Conservation (phyloP, 768 basidiomycete species). For the Amanita thiersii region DNA sequence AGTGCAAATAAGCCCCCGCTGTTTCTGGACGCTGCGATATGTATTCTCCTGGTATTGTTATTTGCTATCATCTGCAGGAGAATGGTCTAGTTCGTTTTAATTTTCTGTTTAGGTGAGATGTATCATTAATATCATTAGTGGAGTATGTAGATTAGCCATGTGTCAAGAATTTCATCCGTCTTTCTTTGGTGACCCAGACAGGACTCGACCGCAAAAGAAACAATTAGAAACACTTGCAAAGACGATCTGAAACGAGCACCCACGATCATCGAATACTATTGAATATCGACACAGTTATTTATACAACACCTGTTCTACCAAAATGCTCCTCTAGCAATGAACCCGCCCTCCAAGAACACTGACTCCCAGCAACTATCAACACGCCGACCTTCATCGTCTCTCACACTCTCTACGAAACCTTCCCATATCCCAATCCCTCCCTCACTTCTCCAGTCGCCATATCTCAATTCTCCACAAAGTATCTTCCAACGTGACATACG, state of each 20-base stretch:
- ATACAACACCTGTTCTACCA: no score
- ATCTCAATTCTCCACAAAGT: conserved; percentile 42
- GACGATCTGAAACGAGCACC: conserved; percentile 4
- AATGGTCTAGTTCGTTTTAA: conserved; percentile 22
- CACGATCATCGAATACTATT: no score
- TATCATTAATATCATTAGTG: conserved; percentile 10
- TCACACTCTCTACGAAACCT: conserved; percentile 24
- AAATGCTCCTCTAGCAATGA: no score
- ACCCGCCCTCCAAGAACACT: conserved; percentile 7
- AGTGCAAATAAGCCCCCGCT: conserved; percentile 42
- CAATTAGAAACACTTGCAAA: neutral
- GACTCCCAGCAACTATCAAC: conserved; percentile 17
- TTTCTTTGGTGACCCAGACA: neutral
- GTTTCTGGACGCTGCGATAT: conserved; percentile 67
- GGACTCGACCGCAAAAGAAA: neutral
- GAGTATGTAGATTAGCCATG: conserved; percentile 1
- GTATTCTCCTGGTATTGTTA: conserved; percentile 59
- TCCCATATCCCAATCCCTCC: conserved; percentile 48
- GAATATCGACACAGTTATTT: no score
- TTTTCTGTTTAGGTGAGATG: conserved; percentile 8
- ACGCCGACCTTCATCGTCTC: conserved; percentile 16
- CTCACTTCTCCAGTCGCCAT: conserved; percentile 45
- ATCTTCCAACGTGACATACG: conserved; percentile 33
- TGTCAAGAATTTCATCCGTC: conserved; percentile 2
- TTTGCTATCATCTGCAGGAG: conserved; percentile 63